These are phyloP conservation scores for Pythium pectinolyticum DNA, from an alignment of 352 stramenopile species.

Conservation along the genomic window DNA sequence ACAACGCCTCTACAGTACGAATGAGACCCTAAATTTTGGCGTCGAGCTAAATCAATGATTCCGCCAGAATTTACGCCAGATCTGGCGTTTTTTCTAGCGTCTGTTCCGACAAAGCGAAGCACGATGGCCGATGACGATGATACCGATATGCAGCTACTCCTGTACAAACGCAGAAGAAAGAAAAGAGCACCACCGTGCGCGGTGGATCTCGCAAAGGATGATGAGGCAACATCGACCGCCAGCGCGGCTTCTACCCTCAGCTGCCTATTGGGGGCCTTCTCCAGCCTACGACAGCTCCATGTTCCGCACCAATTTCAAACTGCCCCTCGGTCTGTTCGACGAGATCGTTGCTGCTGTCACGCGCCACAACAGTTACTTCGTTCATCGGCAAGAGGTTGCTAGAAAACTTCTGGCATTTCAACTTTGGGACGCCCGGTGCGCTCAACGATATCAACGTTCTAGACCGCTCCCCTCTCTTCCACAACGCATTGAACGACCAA, in stretches of 20 bases:
- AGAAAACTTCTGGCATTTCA: neutral
- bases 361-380: neutral
- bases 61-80: too few species aligned
- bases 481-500: neutral
- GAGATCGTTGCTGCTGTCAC: neutral
- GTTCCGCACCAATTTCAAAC: neutral
- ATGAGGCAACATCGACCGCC: neutral
- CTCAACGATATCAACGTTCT: neutral
- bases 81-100: too few species aligned
- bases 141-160: too few species aligned
- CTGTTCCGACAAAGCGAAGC: too few species aligned
- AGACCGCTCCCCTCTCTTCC: neutral
- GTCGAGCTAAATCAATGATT: too few species aligned
- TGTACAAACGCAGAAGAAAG: too few species aligned
- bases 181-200: too few species aligned
- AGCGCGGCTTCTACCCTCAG: neutral
- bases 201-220: too few species aligned
- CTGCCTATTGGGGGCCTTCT: neutral
- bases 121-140: too few species aligned
- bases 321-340: neutral
- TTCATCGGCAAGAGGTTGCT: neutral
- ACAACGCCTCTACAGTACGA: too few species aligned
- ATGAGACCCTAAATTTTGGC: too few species aligned
- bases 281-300: neutral
- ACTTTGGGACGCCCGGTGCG: neutral